These are phyloP conservation scores for Coleophoma eucalyptorum DNA, from an alignment of 2,329 filamentous ascomycete genomes.

Conservation along the genomic window DNA sequence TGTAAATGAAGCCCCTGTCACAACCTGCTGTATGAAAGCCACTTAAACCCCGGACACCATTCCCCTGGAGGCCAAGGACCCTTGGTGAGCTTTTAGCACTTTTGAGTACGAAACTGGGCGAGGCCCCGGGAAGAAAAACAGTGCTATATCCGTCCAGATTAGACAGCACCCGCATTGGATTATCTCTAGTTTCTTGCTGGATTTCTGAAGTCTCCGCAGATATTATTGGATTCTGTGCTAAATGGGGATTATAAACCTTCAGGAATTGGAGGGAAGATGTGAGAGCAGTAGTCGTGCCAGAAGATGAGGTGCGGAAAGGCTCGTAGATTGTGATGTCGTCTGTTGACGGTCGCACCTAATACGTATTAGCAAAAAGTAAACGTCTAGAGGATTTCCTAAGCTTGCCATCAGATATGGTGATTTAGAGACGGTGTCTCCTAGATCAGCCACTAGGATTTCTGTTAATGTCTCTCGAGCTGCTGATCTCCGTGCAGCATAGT, in stretches of 20 bases:
- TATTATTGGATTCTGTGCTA: constrained; percentile 55
- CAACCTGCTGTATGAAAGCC: constrained; percentile 74
- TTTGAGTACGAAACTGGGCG: constrained; percentile 79
- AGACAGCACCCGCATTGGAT: constrained; percentile 37
- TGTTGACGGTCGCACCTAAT: constrained; percentile 68
- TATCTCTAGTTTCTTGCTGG: constrained; percentile 36
- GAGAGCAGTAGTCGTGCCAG: constrained; percentile 11
- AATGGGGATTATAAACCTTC: constrained; percentile 65
- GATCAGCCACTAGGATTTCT: constrained; percentile 79
- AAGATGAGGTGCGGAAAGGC: constrained; percentile 55
- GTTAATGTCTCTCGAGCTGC: constrained; percentile 69
- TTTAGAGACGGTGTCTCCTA: constrained; percentile 70
- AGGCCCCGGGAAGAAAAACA: constrained; percentile 77
- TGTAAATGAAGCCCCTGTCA: constrained; percentile 78
- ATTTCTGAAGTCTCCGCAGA: constrained; percentile 44
- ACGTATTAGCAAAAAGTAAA: constrained; percentile 6
- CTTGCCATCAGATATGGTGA: constrained; percentile 80
- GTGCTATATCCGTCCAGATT: constrained; percentile 76
- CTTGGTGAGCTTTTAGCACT: constrained; percentile 74
- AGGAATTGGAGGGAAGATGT: constrained; percentile 62
- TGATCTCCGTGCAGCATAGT: constrained; percentile 66
- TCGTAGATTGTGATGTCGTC: constrained; percentile 88
- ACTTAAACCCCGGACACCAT: constrained; percentile 67
- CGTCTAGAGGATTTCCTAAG: constrained; percentile 2
- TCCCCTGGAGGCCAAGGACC: constrained; percentile 68